These are phyloP conservation scores for Echites panduratus DNA, from an alignment of 257 asterid species.

Conservation along the genomic window DNA sequence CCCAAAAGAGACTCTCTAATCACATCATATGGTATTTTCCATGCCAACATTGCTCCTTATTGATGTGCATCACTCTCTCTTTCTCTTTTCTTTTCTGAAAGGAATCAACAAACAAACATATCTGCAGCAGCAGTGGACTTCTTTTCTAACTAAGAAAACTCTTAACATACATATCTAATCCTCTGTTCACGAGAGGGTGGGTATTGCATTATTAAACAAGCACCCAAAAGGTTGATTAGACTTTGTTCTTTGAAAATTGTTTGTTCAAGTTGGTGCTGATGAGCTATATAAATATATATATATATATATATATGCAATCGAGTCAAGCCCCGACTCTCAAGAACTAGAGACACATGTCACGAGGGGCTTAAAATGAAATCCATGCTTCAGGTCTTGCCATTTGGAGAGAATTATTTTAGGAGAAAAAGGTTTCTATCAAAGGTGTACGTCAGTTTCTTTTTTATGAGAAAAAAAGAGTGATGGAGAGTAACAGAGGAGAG, in stretches of 20 bases:
- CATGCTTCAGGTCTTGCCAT: not conserved
- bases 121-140: not conserved
- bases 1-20: too few relatives aligned
- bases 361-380: not conserved
- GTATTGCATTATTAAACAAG: not conserved
- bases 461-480: not conserved
- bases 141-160: conserved; percentile 2
- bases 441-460: not conserved
- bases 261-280: conserved; percentile 14
- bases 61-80: too few relatives aligned
- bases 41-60: too few relatives aligned
- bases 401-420: not conserved
- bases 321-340: conserved; percentile 15
- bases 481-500: not conserved
- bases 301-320: conserved; percentile 15
- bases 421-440: not conserved
- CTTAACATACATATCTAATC: too few relatives aligned
- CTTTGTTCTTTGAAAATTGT: not conserved
- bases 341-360: not conserved
- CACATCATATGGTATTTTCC: too few relatives aligned
- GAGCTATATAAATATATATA: too few relatives aligned
- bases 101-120: conserved; percentile 1
- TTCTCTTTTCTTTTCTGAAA: not conserved
- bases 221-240: conserved; percentile 7
- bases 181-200: not conserved